Percentiles rank a stretch among this genome's conserved stretches.
Conservation (phyloP, 352 stramenopile genomes). For the Pythium pectinolyticum region DNA sequence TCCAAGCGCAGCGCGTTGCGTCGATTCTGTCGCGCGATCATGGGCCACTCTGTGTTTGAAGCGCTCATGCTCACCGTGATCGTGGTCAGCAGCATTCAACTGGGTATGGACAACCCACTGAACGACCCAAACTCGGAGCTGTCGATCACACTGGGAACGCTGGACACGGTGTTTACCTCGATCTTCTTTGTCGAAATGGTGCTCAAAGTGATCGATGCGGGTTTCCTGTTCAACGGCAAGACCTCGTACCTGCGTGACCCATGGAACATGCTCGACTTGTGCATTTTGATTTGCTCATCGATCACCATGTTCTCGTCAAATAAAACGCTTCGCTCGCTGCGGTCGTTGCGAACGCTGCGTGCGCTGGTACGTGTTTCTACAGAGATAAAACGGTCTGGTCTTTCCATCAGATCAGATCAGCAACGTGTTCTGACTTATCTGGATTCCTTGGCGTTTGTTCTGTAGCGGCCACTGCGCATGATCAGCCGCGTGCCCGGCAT, state of each 20-base stretch:
- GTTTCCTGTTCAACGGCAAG: constrained; percentile 54
- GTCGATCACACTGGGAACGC: constrained; percentile 29
- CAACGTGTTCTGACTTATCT: constrained; percentile 6
- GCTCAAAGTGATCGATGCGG: constrained; percentile 71
- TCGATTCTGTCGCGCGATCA: constrained; percentile 23
- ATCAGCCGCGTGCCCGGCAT: constrained; percentile 68
- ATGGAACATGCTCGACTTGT: constrained; percentile 82
- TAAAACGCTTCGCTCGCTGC: constrained; percentile 47
- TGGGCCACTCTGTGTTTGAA: constrained; percentile 53
- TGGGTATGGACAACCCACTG: constrained; percentile 68
- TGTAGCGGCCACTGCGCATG: constrained; percentile 54
- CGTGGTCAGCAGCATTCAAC: constrained; percentile 51
- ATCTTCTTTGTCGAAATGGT: constrained; percentile 75
- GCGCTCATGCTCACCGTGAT: constrained; percentile 64
- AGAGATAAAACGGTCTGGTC: background rate
- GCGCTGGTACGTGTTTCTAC: constrained; percentile 43
- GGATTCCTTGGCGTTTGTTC: background rate
- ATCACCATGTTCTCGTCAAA: constrained; percentile 41
- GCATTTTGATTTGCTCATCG: constrained; percentile 57
- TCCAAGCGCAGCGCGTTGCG: constrained; percentile 22
- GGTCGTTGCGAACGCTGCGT: constrained; percentile 63
- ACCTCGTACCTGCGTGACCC: constrained; percentile 60
- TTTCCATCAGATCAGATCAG: background rate
- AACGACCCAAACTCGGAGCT: constrained; percentile 40
- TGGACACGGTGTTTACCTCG: constrained; percentile 53